These are phyloP conservation scores for Phytophthora idaei DNA, from an alignment of 352 stramenopile species.

Conservation along the genomic window DNA sequence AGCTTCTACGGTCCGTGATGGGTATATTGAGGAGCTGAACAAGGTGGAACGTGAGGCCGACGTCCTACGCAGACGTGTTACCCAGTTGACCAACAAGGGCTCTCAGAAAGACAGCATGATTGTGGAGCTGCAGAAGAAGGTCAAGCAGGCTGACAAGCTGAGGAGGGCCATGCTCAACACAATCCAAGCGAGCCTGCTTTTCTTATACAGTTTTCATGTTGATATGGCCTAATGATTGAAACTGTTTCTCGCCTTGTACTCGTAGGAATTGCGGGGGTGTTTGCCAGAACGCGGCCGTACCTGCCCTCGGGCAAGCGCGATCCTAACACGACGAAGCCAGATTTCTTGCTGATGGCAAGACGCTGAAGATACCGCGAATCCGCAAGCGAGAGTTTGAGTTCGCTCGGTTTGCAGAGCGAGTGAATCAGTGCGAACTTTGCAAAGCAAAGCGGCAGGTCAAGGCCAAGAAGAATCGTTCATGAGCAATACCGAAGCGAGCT, in stretches of 20 bases:
- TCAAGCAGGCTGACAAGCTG: conserved; percentile 80
- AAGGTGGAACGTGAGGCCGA: conserved; percentile 75
- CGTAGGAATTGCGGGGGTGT: conserved; percentile 97
- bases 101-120: conserved; percentile 78
- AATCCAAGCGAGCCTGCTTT: conserved; percentile 76
- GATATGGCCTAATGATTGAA: neutral
- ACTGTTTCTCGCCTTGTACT: neutral
- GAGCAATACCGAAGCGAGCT: conserved; percentile 16
- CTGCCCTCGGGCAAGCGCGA: conserved; percentile 79
- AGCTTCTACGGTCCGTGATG: conserved; percentile 58
- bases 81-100: conserved; percentile 67
- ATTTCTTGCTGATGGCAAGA: conserved; percentile 95
- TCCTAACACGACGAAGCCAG: conserved; percentile 43
- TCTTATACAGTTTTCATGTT: neutral
- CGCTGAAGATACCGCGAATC: conserved; percentile 97
- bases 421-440: conserved; percentile 97
- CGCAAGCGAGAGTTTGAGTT: conserved; percentile 97
- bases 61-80: conserved; percentile 66
- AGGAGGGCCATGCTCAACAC: conserved; percentile 98
- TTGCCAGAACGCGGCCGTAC: conserved; percentile 93
- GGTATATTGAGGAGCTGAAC: conserved; percentile 71
- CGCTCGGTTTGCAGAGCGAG: conserved; percentile 96
- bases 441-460: conserved; percentile 94
- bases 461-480: conserved; percentile 60
- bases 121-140: conserved; percentile 70